Evolutionary conservation across 257 asterid genomes (phyloP).

Genomic region (Solanum sejunctum): DNA sequence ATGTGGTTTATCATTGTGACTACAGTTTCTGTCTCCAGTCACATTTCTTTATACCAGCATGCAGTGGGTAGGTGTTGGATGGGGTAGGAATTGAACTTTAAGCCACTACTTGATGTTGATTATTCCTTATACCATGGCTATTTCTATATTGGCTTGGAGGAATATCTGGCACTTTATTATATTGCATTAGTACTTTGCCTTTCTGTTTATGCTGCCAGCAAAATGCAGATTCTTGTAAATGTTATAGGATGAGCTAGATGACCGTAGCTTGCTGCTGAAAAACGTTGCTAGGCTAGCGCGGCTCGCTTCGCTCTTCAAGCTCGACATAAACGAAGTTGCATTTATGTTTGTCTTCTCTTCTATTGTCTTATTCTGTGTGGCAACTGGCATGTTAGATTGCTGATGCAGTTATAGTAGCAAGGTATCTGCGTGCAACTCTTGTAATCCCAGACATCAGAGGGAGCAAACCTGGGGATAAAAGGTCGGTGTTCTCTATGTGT

Average conservation of each 20-base stretch:
- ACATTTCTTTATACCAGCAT: background rate
- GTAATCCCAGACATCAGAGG: slow-evolving; percentile 92
- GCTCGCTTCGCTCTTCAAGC: no score
- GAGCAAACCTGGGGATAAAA: slow-evolving; percentile 68
- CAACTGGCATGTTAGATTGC: slow-evolving; percentile 40
- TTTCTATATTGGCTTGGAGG: background rate
- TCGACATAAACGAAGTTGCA: background rate
- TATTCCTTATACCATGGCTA: background rate
- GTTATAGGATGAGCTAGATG: background rate
- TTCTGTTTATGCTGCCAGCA: background rate
- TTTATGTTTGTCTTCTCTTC: background rate
- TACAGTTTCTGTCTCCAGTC: background rate
- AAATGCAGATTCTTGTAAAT: background rate
- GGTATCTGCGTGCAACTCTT: slow-evolving; percentile 80
- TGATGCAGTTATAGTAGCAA: slow-evolving; percentile 92
- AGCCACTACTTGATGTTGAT: background rate
- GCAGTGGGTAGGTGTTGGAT: background rate
- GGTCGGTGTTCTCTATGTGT: slow-evolving; percentile 24
- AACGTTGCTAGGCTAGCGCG: no score
- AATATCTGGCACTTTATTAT: background rate
- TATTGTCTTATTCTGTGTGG: background rate
- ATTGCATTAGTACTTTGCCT: background rate
- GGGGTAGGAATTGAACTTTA: background rate
- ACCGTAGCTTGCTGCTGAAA: no score
- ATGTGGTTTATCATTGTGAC: background rate